Percentiles rank a stretch among this genome's conserved stretches.
phyloP scores from a whole-genome alignment of 2,329 filamentous ascomycete species.

The Cercospora citrullina region DNA sequence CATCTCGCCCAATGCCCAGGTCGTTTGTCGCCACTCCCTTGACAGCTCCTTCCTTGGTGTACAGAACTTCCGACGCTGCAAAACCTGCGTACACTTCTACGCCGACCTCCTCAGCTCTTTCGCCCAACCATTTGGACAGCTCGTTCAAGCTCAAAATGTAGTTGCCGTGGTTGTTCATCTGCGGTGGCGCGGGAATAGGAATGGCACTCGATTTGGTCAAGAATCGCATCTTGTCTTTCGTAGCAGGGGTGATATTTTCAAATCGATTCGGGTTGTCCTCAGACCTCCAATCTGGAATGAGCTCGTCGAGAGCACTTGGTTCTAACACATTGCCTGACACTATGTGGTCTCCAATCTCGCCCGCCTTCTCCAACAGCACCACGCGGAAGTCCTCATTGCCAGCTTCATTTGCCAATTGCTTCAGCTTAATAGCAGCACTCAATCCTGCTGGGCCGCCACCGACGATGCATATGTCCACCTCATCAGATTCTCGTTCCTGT shows the following conservation, averaged over 20 bases:
- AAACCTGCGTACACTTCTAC: conserved; percentile 97
- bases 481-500: conserved; percentile 83
- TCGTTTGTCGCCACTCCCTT: conserved; percentile 96
- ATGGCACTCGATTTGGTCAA: conserved; percentile 78
- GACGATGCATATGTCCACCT: conserved; percentile 96
- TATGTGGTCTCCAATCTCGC: conserved; percentile 91
- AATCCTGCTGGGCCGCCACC: conserved; percentile 94
- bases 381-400: conserved; percentile 97
- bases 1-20: conserved; percentile 76
- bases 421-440: conserved; percentile 87
- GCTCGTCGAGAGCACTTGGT: conserved; percentile 81
- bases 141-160: conserved; percentile 96
- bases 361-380: conserved; percentile 88
- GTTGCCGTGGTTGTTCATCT: conserved; percentile 98
- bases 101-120: conserved; percentile 92
- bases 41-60: conserved; percentile 81
- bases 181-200: conserved; percentile 83
- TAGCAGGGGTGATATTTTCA: conserved; percentile 80
- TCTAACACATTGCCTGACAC: conserved; percentile 94
- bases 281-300: conserved; percentile 90
- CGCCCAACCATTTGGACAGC: conserved; percentile 91
- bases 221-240: conserved; percentile 86
- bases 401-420: conserved; percentile 90
- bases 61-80: conserved; percentile 88
- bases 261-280: conserved; percentile 87